phyloP scores from a whole-genome alignment of 1,284 basidiomycete species.

The Ceratobasidium sp. region DNA sequence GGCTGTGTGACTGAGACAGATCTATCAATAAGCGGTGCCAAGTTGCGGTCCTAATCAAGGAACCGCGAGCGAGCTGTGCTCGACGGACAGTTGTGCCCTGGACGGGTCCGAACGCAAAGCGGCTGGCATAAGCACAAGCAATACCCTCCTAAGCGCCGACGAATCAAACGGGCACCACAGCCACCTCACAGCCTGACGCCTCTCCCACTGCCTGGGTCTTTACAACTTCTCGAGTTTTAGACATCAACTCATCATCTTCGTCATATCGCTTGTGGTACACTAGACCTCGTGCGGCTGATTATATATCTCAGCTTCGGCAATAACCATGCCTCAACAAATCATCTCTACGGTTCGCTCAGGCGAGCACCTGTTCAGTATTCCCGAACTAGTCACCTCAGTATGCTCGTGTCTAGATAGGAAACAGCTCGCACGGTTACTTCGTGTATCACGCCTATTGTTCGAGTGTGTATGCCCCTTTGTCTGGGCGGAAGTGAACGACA shows the following conservation, averaged over 20 bases:
- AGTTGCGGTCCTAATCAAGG: neutral
- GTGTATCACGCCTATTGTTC: neutral
- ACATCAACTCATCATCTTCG: no score
- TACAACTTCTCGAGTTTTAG: no score
- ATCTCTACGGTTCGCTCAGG: no score
- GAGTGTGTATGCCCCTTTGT: neutral
- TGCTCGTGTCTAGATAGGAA: neutral
- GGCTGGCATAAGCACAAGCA: neutral
- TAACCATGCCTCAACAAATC: no score
- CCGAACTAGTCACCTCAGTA: neutral
- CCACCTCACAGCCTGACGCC: neutral
- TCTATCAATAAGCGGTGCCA: slow-evolving; percentile 17
- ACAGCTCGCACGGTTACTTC: neutral
- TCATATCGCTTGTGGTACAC: no score
- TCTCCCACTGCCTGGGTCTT: neutral
- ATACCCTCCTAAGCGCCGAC: neutral
- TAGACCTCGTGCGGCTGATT: no score
- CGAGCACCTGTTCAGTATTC: neutral
- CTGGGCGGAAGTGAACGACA: no score
- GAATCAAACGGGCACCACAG: neutral
- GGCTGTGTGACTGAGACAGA: slow-evolving; percentile 5
- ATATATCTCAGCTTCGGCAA: no score
- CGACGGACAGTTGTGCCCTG: neutral
- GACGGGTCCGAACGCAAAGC: neutral
- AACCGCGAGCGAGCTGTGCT: neutral